Base-by-base conservation (phyloP, 2,329 filamentous ascomycete genomes). In the Ceratocystis papillata region DNA sequence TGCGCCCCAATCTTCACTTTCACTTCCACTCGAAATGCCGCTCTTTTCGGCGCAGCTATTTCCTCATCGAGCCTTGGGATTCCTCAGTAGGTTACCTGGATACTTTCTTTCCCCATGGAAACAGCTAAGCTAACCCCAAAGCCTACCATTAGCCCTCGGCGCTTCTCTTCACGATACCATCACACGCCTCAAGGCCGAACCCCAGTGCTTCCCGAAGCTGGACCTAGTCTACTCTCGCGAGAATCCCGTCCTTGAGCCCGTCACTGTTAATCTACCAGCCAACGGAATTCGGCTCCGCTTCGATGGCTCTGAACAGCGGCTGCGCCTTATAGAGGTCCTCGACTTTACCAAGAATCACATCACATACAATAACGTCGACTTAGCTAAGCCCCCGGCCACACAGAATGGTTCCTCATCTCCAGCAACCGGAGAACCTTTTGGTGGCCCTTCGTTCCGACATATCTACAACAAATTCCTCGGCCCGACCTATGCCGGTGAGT, bases 381-480 rank as follows among this genome's bases (percentile, higher is more conserved):
- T 96, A 17, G 81, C 91, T 64, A 92, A 90, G 72, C 82, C 82
- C 1, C 79, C 62, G 2, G 70, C 69, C 17, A 20, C 55, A 20
- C 55, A 37, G 15, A n/a, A 59, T 20, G 30, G 12, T 4, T 75
- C 75, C 37, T 41, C 10, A 1, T 41, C 37, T 5, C 73, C 75
- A 1, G 66, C 71, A 2, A 72, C 72, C 0, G 74, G 75, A 8
- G 74, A 74, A 5, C 74, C 74, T 0, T 70, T 74, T 1, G 68
- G 70, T 17, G 90, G 90, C 0, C 92, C 91, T 3, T 87, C 83
- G 17, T 96, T 96, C 74, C 83, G 87, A 68, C 90, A 95, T 74
- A 87, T 99, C 70, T 99, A 97, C 74, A 90, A 96, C 72, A 86
- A 89, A 64, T 80, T 96, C n/a, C 86, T 99, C 69, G 94, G 94